Percentiles rank a stretch among this genome's conserved stretches.
Conservation (phyloP, 2,329 filamentous ascomycete species). For the Claviceps capensis region DNA sequence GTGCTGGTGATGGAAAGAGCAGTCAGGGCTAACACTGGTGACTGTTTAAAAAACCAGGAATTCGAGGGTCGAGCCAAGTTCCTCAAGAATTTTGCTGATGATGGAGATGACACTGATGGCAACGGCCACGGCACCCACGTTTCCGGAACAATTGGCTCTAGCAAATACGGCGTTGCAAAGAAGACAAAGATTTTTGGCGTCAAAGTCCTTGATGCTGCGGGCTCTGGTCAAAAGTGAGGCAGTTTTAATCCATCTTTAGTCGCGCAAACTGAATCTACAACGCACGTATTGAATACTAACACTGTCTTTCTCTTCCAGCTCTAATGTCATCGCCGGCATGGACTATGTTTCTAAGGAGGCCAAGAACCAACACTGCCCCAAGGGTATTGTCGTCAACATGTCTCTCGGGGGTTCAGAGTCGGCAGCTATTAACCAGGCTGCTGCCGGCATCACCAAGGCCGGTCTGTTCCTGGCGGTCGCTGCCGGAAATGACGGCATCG, state of each 20-base stretch:
- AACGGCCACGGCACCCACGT: constrained; percentile 36
- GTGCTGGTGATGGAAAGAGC: background rate
- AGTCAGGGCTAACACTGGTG: background rate
- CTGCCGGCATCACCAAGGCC: constrained; percentile 24
- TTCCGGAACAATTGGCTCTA: constrained; percentile 29
- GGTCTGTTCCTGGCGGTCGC: constrained; percentile 41
- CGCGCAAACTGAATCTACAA: background rate
- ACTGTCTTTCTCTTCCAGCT: constrained; percentile 11
- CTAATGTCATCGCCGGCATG: constrained; percentile 30
- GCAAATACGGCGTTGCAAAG: constrained; percentile 32
- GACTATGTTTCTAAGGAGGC: constrained; percentile 26
- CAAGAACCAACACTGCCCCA: constrained; percentile 22
- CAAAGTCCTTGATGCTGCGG: constrained; percentile 28
- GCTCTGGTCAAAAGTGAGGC: constrained; percentile 25
- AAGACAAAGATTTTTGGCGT: constrained; percentile 27
- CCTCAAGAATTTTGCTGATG: constrained; percentile 22
- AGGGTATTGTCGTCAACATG: constrained; percentile 38
- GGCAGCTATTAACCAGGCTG: constrained; percentile 32
- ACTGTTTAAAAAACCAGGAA: constrained; percentile 12
- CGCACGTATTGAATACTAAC: background rate
- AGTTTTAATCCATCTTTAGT: background rate
- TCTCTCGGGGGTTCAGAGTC: constrained; percentile 36
- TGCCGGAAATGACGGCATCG: constrained; percentile 33
- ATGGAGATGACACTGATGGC: constrained; percentile 23
- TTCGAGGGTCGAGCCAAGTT: constrained; percentile 29